Evolutionary conservation across 352 stramenopile species (phyloP).

Genomic region (Saprolegnia parasitica): DNA sequence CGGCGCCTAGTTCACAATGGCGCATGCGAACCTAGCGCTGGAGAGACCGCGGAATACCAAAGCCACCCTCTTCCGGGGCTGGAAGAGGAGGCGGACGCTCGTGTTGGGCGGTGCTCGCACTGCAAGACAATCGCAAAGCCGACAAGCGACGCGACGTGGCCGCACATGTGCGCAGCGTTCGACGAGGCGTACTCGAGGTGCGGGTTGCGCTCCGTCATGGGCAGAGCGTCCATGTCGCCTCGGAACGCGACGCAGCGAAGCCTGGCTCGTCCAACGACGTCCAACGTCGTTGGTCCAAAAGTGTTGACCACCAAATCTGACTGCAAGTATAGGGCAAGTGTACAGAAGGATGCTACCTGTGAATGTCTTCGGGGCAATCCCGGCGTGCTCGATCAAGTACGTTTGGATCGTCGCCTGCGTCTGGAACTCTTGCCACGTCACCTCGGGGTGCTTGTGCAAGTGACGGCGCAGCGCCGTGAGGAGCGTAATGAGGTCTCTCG

Average conservation of each 20-base stretch:
- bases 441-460: constrained; percentile 88
- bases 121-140: constrained; percentile 78
- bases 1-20: constrained; percentile 53
- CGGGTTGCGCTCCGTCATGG: constrained; percentile 83
- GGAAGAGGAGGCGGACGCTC: constrained; percentile 91
- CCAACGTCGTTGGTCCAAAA: constrained; percentile 31
- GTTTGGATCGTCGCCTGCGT: constrained; percentile 83
- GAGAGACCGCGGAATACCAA: constrained; percentile 44
- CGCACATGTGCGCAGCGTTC: constrained; percentile 87
- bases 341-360: constrained; percentile 26
- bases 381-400: constrained; percentile 69
- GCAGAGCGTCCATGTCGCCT: constrained; percentile 94
- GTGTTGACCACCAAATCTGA: constrained; percentile 87
- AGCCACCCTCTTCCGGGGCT: constrained; percentile 90
- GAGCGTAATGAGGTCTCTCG: background rate
- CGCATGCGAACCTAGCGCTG: constrained; percentile 87
- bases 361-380: constrained; percentile 71
- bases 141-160: constrained; percentile 92
- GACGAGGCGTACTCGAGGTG: constrained; percentile 65
- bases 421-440: constrained; percentile 84
- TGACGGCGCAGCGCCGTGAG: constrained; percentile 54
- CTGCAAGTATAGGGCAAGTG: background rate
- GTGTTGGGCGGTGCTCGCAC: constrained; percentile 51
- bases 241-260: constrained; percentile 83
- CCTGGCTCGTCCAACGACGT: constrained; percentile 45